These are phyloP conservation scores for Neonothopanus nambi DNA, from an alignment of 1,284 basidiomycete genomes.

Conservation along the genomic window DNA sequence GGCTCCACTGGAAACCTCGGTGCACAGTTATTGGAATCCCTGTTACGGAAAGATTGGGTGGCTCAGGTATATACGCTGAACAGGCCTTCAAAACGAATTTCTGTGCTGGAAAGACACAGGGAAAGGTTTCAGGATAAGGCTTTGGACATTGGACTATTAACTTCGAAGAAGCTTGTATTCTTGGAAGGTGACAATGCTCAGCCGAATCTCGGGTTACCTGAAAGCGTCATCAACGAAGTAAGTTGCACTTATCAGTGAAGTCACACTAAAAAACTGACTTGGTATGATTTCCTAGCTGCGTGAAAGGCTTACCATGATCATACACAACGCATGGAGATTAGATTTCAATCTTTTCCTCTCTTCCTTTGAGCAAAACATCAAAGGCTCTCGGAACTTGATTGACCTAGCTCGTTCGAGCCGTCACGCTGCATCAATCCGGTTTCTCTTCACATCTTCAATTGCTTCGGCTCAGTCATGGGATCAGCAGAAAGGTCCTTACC, in stretches of 20 bases:
- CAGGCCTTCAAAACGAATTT: neutral
- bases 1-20: neutral
- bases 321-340: conserved; percentile 18
- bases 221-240: neutral
- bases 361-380: conserved; percentile 3
- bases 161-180: neutral
- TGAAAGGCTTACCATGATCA: neutral
- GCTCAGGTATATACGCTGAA: neutral
- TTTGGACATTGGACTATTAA: neutral
- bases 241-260: neutral
- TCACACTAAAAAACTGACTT: no score
- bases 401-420: neutral
- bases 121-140: neutral
- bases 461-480: conserved; percentile 7
- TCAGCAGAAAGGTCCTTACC: neutral
- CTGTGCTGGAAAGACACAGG: neutral
- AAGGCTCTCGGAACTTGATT: conserved; percentile 4
- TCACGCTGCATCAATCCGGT: conserved; percentile 14
- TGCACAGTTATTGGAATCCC: neutral
- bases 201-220: neutral
- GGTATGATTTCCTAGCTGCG: neutral
- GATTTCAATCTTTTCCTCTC: conserved; percentile 7
- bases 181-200: neutral
- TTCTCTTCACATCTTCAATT: conserved; percentile 33
- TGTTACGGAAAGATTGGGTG: neutral